A percentile compares a stretch with the other conserved stretches of the same genome.
phyloP scores from a whole-genome alignment of 768 basidiomycete species.

The Tylopilus plumbeoviolaceoides region DNA sequence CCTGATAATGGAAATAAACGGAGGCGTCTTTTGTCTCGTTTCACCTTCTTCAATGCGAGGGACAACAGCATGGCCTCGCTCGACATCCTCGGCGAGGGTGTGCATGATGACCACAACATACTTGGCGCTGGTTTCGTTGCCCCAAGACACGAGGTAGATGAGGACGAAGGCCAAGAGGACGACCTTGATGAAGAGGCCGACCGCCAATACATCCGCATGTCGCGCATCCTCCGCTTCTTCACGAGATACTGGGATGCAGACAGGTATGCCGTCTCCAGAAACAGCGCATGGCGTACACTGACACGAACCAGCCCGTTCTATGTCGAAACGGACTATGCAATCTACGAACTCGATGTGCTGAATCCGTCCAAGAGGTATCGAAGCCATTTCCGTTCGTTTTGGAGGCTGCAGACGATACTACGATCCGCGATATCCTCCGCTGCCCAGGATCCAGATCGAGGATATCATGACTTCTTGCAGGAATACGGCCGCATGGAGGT shows the following conservation, averaged over 20 bases:
- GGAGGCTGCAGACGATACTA: constrained; percentile 45
- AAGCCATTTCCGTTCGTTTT: constrained; percentile 43
- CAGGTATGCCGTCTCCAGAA: constrained; percentile 41
- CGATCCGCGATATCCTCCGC: constrained; percentile 42
- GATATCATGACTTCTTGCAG: constrained; percentile 34
- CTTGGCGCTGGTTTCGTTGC: constrained; percentile 55
- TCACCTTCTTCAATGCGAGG: constrained; percentile 57
- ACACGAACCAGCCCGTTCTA: constrained; percentile 49
- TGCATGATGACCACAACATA: constrained; percentile 37
- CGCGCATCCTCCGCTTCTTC: constrained; percentile 44
- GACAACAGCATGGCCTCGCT: constrained; percentile 46
- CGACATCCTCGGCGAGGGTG: constrained; percentile 43
- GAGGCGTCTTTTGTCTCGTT: constrained; percentile 53
- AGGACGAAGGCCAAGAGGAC: constrained; percentile 62
- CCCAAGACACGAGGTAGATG: constrained; percentile 48
- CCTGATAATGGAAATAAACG: constrained; percentile 43
- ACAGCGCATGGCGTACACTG: not conserved
- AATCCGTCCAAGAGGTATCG: constrained; percentile 45
- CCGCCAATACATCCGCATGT: constrained; percentile 42
- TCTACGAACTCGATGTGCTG: constrained; percentile 49
- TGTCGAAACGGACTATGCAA: constrained; percentile 60
- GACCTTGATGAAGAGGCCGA: constrained; percentile 33
- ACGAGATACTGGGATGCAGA: constrained; percentile 48
- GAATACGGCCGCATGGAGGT: constrained; percentile 25
- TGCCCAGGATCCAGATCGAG: constrained; percentile 21